Conservation (phyloP, 139 green algal species). For the Dunaliella sp. region DNA sequence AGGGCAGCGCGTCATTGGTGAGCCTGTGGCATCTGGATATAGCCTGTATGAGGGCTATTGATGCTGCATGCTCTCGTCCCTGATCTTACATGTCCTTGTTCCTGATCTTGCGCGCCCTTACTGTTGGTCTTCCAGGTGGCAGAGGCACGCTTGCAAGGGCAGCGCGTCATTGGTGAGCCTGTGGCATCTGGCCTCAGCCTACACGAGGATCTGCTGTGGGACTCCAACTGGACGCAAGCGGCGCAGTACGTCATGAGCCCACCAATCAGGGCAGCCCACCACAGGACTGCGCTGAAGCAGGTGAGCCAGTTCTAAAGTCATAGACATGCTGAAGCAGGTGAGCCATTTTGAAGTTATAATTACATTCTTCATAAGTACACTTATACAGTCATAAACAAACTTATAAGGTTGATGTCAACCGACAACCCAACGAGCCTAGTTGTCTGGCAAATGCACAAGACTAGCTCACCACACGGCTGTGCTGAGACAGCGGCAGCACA, state of each 20-base stretch:
- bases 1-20: constrained; percentile 73
- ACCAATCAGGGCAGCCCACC: constrained; percentile 70
- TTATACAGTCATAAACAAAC: no score
- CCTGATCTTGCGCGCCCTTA: neutral
- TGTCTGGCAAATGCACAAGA: no score
- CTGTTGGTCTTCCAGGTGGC: constrained; percentile 36
- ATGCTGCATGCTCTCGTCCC: constrained; percentile 1
- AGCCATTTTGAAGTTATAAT: no score
- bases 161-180: constrained; percentile 79
- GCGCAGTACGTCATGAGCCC: constrained; percentile 91
- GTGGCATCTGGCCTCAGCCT: constrained; percentile 75
- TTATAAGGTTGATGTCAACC: no score
- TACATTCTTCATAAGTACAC: no score
- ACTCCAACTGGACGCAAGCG: constrained; percentile 75
- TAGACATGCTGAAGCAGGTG: no score
- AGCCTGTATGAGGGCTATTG: constrained; percentile 64
- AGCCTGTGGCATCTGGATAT: constrained; percentile 81
- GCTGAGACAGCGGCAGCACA: no score
- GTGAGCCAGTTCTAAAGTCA: no score
- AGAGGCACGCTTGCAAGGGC: constrained; percentile 47
- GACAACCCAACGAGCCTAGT: no score
- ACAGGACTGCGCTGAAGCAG: constrained; percentile 51
- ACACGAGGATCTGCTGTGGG: constrained; percentile 72
- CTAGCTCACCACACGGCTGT: no score
- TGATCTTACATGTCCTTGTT: neutral